phyloP scores from a whole-genome alignment of 2,329 filamentous ascomycete genomes.

The Pseudogymnoascus sp. region DNA sequence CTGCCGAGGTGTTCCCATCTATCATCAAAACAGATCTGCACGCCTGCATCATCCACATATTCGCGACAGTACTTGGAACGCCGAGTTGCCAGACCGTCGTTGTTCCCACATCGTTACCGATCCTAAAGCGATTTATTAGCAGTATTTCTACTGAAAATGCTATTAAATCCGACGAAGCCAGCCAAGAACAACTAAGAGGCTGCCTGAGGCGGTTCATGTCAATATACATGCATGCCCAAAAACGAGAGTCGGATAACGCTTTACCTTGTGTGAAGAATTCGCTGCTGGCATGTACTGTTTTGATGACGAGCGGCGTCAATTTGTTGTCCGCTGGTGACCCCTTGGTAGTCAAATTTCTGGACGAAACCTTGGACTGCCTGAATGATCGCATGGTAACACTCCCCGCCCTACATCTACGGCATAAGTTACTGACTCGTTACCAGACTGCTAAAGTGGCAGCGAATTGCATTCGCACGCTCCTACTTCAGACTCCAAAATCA shows the following conservation, averaged over 20 bases:
- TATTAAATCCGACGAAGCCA: constrained; percentile 40
- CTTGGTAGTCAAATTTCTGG: constrained; percentile 65
- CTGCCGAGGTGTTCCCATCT: constrained; percentile 88
- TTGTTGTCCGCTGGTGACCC: constrained; percentile 67
- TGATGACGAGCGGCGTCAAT: constrained; percentile 74
- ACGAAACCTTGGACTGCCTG: constrained; percentile 79
- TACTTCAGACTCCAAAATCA: constrained; percentile 58
- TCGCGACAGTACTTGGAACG: constrained; percentile 84
- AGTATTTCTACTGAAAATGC: constrained; percentile 52
- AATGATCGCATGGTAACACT: constrained; percentile 59
- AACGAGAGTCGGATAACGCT: constrained; percentile 65
- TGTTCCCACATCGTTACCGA: constrained; percentile 81
- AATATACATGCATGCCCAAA: constrained; percentile 69
- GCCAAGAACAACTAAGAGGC: constrained; percentile 59
- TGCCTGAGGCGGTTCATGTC: constrained; percentile 76
- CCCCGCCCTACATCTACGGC: constrained; percentile 16
- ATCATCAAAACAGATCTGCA: constrained; percentile 96
- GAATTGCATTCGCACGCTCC: constrained; percentile 78
- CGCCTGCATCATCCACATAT: constrained; percentile 94
- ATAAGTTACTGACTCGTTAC: background rate
- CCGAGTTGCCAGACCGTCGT: constrained; percentile 80
- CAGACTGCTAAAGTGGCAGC: constrained; percentile 82
- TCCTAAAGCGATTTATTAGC: constrained; percentile 82
- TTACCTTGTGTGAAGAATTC: constrained; percentile 89
- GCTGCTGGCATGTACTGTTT: constrained; percentile 77